A percentile compares a stretch with the other conserved stretches of the same genome.
These are phyloP conservation scores for Salvia miltiorrhiza DNA, from an alignment of 257 asterid genomes.

Conservation along the genomic window DNA sequence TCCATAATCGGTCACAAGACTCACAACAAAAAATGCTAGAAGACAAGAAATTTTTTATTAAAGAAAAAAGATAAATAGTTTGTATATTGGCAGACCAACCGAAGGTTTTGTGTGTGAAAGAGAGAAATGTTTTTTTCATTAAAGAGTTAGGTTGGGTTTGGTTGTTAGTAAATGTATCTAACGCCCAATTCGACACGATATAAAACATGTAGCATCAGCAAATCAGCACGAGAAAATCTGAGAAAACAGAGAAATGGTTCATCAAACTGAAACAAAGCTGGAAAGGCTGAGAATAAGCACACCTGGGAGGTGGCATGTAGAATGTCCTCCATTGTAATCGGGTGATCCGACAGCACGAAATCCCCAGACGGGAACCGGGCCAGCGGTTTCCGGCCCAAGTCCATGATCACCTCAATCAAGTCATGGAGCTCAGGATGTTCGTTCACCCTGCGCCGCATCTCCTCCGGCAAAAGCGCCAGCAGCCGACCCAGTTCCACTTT, in stretches of 20 bases:
- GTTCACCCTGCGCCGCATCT: conserved; percentile 64
- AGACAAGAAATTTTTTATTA: no score
- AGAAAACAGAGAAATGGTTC: neutral
- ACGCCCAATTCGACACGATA: neutral
- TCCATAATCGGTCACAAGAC: no score
- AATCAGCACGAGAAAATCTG: neutral
- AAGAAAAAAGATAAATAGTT: no score
- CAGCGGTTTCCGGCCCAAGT: conserved; percentile 88
- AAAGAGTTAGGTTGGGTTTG: no score
- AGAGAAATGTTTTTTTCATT: no score
- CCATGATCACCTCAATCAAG: conserved; percentile 94
- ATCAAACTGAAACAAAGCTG: neutral
- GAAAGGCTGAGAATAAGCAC: neutral
- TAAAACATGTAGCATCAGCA: neutral
- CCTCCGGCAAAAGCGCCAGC: conserved; percentile 73
- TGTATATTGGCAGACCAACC: no score
- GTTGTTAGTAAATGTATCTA: no score
- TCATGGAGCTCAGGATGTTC: conserved; percentile 69
- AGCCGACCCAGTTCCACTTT: conserved; percentile 67
- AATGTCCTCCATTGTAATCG: conserved; percentile 66
- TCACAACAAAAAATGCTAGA: no score
- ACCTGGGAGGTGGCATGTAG: conserved; percentile 74
- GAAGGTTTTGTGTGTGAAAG: no score
- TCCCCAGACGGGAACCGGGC: conserved; percentile 95
- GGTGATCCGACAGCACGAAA: conserved; percentile 66